Conservation (phyloP, 2,329 filamentous ascomycete species). For the Hypoxylon sp. region DNA sequence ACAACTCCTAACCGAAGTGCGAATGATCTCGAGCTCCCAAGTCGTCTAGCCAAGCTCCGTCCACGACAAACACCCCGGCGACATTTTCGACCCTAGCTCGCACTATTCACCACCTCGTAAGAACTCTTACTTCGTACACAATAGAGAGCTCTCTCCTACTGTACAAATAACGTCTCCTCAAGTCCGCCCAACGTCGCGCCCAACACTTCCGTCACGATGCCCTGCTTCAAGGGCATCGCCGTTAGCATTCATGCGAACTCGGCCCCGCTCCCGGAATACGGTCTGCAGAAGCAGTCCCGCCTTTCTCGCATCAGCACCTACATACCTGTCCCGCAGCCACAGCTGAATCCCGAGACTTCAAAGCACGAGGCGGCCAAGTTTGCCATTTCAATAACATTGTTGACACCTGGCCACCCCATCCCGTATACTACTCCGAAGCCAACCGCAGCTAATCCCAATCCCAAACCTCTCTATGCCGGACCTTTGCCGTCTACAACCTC, state of each 20-base stretch:
- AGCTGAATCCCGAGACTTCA: constrained; percentile 77
- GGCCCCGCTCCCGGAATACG: constrained; percentile 89
- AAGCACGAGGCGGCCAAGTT: constrained; percentile 95
- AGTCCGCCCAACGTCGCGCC: constrained; percentile 20
- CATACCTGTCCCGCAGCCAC: constrained; percentile 93
- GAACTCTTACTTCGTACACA: constrained; percentile 12
- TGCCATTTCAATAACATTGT: constrained; percentile 96
- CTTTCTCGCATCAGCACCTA: constrained; percentile 95
- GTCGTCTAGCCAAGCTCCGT: constrained; percentile 19
- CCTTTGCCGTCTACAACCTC: constrained; percentile 71
- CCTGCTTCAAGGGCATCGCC: constrained; percentile 99
- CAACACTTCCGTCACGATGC: constrained; percentile 68
- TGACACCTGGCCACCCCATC: constrained; percentile 89
- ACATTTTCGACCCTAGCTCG: constrained; percentile 6
- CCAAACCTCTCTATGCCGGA: constrained; percentile 85
- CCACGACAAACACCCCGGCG: constrained; percentile 24
- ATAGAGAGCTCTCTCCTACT: constrained; percentile 18
- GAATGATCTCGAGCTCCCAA: constrained; percentile 11
- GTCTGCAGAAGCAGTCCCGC: constrained; percentile 93
- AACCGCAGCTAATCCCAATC: constrained; percentile 81
- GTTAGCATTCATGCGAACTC: constrained; percentile 92
- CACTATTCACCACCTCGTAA: constrained; percentile 11
- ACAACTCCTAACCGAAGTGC: constrained; percentile 14
- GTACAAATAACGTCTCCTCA: constrained; percentile 8
- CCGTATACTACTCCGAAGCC: constrained; percentile 93